phyloP scores from a whole-genome alignment of 2,329 filamentous ascomycete species.

The Cercospora berteroae region DNA sequence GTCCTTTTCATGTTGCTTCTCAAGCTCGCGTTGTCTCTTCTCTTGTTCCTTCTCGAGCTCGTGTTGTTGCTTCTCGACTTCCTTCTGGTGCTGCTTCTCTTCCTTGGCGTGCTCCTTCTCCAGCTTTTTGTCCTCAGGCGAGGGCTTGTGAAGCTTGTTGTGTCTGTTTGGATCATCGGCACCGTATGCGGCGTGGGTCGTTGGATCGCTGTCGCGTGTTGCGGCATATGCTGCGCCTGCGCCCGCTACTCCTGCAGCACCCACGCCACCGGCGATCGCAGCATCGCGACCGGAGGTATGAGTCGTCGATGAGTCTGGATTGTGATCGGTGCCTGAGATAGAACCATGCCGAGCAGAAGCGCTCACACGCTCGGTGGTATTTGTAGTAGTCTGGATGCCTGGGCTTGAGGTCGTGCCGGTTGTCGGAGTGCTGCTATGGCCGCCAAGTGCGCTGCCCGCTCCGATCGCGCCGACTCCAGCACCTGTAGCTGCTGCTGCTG shows the following conservation, averaged over 20 bases:
- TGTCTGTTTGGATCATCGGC: constrained; percentile 24
- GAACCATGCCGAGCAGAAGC: constrained; percentile 31
- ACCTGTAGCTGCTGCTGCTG: background rate
- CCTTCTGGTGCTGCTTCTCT: constrained; percentile 19
- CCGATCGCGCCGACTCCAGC: background rate
- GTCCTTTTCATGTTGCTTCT: constrained; percentile 31
- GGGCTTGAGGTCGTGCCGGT: background rate
- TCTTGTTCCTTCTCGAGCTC: constrained; percentile 30
- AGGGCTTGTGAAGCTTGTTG: constrained; percentile 20
- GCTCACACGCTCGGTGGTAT: background rate
- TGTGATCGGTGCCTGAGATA: background rate
- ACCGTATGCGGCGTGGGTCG: constrained; percentile 18
- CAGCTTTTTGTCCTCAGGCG: constrained; percentile 22
- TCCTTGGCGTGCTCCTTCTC: constrained; percentile 26
- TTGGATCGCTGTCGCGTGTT: constrained; percentile 6
- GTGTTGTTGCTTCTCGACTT: constrained; percentile 5
- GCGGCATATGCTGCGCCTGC: constrained; percentile 26
- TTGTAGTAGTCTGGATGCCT: background rate
- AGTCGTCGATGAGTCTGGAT: background rate
- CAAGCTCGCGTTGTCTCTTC: constrained; percentile 15
- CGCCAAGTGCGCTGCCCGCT: background rate
- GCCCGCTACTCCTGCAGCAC: constrained; percentile 33
- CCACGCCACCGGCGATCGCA: constrained; percentile 34
- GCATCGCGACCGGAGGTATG: constrained; percentile 36
- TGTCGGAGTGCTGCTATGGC: background rate